phyloP scores from a whole-genome alignment of 139 green algal species.

The Chlamydomonas asymmetrica region DNA sequence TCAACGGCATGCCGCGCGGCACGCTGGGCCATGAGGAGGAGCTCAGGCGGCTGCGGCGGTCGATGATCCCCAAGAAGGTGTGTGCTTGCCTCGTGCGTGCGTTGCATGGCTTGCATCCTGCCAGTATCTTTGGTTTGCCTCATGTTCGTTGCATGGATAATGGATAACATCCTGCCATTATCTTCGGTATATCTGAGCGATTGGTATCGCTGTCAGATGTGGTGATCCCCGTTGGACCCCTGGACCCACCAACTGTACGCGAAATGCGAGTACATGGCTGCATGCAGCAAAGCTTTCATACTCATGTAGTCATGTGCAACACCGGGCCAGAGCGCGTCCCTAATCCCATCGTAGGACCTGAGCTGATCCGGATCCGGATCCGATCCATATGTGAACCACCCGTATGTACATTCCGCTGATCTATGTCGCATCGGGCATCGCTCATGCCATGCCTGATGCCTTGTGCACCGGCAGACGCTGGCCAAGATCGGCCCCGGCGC shows the following conservation, averaged over 20 bases:
- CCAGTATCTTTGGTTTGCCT: too few species aligned
- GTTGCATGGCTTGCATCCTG: too few species aligned
- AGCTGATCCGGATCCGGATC: not conserved
- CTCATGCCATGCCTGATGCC: too few species aligned
- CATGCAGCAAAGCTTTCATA: not conserved
- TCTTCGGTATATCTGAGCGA: too few species aligned
- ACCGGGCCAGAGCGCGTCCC: not conserved
- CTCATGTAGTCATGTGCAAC: slow-evolving; percentile 6
- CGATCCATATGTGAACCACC: not conserved
- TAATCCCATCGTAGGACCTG: not conserved
- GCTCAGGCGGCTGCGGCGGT: slow-evolving; percentile 29
- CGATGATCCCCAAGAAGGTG: slow-evolving; percentile 51
- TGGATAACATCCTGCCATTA: too few species aligned
- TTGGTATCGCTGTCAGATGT: too few species aligned
- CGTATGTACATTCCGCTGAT: not conserved
- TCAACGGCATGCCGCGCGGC: slow-evolving; percentile 36
- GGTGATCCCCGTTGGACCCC: too few species aligned
- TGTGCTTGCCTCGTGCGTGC: not conserved
- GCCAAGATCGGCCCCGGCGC: slow-evolving; percentile 25
- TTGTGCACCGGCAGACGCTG: slow-evolving; percentile 16
- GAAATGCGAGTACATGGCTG: not conserved
- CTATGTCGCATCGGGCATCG: not conserved
- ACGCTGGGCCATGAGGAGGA: slow-evolving; percentile 51
- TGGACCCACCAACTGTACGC: not conserved
- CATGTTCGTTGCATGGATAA: too few species aligned